Conservation (phyloP, 768 basidiomycete species). For the Auriculariales sp. region DNA sequence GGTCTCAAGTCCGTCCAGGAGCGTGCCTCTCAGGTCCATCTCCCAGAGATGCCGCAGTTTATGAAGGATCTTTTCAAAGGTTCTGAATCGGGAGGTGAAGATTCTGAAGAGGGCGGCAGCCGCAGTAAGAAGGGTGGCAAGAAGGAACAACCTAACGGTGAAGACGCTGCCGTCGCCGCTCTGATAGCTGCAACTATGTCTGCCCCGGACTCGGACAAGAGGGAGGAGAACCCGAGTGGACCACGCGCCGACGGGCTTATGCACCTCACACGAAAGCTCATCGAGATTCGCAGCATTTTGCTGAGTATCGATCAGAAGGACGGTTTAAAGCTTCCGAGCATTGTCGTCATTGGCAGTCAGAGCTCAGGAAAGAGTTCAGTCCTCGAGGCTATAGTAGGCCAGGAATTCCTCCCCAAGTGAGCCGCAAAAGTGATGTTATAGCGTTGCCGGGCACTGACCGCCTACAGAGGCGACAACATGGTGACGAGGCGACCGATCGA, state of each 20-base stretch:
- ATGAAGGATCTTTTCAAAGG: conserved; percentile 46
- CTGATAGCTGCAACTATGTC: conserved; percentile 68
- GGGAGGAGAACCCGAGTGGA: conserved; percentile 23
- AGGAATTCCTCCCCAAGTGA: conserved; percentile 95
- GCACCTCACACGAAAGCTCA: conserved; percentile 87
- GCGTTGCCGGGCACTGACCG: background rate
- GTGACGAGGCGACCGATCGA: conserved; percentile 97
- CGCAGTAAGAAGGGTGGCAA: conserved; percentile 9
- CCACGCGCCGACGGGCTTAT: conserved; percentile 69
- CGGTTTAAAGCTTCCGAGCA: conserved; percentile 85
- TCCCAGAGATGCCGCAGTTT: conserved; percentile 49
- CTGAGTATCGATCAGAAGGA: conserved; percentile 94
- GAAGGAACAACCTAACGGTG: conserved; percentile 33
- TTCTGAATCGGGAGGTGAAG: conserved; percentile 11
- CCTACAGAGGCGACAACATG: conserved; percentile 88
- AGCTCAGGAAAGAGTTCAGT: conserved; percentile 98
- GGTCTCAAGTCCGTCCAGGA: conserved; percentile 44
- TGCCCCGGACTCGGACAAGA: conserved; percentile 44
- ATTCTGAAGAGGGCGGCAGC: conserved; percentile 21
- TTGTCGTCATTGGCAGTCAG: conserved; percentile 96
- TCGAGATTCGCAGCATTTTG: conserved; percentile 91
- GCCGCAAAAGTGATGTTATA: conserved; percentile 16
- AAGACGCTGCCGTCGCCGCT: conserved; percentile 53
- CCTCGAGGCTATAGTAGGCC: conserved; percentile 91
- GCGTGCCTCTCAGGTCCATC: conserved; percentile 44